Conservation (phyloP, 2,329 filamentous ascomycete genomes). For the Cladosporium velox region DNA sequence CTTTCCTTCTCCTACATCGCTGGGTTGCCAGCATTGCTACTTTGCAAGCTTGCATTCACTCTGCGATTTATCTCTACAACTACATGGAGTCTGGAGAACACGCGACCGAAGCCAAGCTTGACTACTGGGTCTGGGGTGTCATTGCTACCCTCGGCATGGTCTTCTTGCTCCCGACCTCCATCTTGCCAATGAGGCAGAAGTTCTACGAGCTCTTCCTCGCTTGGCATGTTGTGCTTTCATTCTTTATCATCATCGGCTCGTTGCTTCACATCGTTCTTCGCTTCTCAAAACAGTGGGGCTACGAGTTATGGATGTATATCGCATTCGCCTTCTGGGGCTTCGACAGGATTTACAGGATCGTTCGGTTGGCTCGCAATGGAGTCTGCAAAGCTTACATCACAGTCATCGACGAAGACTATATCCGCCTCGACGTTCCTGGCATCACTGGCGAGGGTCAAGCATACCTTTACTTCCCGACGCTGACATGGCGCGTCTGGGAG, state of each 20-base stretch:
- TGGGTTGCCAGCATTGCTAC: slow-evolving; percentile 52
- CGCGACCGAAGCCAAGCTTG: slow-evolving; percentile 28
- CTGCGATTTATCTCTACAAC: slow-evolving; percentile 43
- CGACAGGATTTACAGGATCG: slow-evolving; percentile 48
- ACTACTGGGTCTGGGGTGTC: slow-evolving; percentile 51
- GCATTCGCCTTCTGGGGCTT: slow-evolving; percentile 49
- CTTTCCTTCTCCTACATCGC: slow-evolving; percentile 53
- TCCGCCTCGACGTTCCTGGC: slow-evolving; percentile 48
- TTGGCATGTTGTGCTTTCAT: slow-evolving; percentile 45
- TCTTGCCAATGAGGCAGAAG: slow-evolving; percentile 42
- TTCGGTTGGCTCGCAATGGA: slow-evolving; percentile 44
- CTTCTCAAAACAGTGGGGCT: slow-evolving; percentile 46
- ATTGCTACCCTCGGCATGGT: slow-evolving; percentile 42
- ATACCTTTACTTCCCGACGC: slow-evolving; percentile 54
- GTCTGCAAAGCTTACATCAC: slow-evolving; percentile 42
- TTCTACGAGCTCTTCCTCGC: slow-evolving; percentile 51
- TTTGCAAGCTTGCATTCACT: slow-evolving; percentile 52
- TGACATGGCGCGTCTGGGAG: slow-evolving; percentile 50
- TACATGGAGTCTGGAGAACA: slow-evolving; percentile 25
- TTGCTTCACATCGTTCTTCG: slow-evolving; percentile 47
- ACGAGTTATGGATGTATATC: slow-evolving; percentile 52
- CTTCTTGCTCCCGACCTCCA: slow-evolving; percentile 38
- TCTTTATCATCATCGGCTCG: slow-evolving; percentile 46
- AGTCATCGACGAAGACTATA: slow-evolving; percentile 34
- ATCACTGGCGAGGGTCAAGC: slow-evolving; percentile 44